phyloP scores from a whole-genome alignment of 2,329 filamentous ascomycete genomes.

The Fusarium sororula region DNA sequence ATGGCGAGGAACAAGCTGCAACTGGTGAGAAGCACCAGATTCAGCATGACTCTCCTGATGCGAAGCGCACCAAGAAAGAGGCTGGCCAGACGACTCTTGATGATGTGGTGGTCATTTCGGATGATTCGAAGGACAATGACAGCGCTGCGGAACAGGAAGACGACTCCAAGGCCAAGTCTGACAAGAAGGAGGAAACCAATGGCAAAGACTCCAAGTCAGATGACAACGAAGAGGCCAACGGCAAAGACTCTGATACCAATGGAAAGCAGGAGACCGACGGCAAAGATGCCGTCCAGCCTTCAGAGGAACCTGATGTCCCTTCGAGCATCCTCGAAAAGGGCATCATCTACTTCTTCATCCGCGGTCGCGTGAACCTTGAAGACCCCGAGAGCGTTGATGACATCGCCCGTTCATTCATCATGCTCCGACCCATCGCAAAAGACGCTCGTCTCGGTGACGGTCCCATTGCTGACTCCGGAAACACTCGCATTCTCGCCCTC shows the following conservation, averaged over 20 bases:
- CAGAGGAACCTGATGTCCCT: slow-evolving; percentile 46
- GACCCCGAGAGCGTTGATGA: slow-evolving; percentile 75
- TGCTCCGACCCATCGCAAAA: slow-evolving; percentile 76
- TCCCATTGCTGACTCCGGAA: slow-evolving; percentile 59
- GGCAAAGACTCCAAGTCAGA: not conserved
- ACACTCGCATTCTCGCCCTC: slow-evolving; percentile 77
- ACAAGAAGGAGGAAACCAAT: not conserved
- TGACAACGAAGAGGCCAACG: not conserved
- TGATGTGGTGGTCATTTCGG: slow-evolving; percentile 15
- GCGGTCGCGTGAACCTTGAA: slow-evolving; percentile 77
- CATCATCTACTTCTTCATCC: slow-evolving; percentile 90
- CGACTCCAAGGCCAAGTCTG: not conserved
- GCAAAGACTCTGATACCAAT: not conserved
- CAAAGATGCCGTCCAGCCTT: slow-evolving; percentile 31
- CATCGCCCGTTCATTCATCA: slow-evolving; percentile 80
- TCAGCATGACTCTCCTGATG: slow-evolving; percentile 37
- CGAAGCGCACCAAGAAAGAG: slow-evolving; percentile 42
- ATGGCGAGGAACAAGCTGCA: slow-evolving; percentile 12
- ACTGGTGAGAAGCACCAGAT: slow-evolving; percentile 45
- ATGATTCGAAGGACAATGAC: not conserved
- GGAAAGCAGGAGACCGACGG: not conserved
- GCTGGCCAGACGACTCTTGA: slow-evolving; percentile 38
- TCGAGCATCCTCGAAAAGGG: slow-evolving; percentile 82
- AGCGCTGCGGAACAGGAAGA: slow-evolving; percentile 3
- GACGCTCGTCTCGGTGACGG: slow-evolving; percentile 69